These are phyloP conservation scores for Eutypella sp. DNA, from an alignment of 2,329 filamentous ascomycete genomes.

Conservation along the genomic window DNA sequence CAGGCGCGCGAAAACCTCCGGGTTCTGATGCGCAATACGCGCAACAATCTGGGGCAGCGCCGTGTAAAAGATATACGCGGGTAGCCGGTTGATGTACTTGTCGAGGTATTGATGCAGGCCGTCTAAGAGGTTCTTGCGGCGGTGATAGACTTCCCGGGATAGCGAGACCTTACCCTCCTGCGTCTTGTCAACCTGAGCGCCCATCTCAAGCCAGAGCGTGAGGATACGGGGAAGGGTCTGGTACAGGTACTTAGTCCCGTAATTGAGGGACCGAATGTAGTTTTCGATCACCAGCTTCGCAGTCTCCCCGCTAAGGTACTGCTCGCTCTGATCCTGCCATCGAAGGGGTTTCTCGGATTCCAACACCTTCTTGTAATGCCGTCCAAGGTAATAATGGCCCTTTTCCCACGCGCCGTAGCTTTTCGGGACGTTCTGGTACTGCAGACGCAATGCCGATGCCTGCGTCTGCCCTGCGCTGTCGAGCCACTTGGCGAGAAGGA, in stretches of 20 bases:
- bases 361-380: slow-evolving; percentile 93
- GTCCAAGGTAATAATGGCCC: slow-evolving; percentile 92
- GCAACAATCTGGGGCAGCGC: slow-evolving; percentile 89
- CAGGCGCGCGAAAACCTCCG: slow-evolving; percentile 70
- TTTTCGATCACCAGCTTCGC: slow-evolving; percentile 87
- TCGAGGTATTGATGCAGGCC: slow-evolving; percentile 69
- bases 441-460: slow-evolving; percentile 69
- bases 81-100: slow-evolving; percentile 70
- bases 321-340: slow-evolving; percentile 69
- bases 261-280: slow-evolving; percentile 79
- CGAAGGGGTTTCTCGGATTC: slow-evolving; percentile 81
- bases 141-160: slow-evolving; percentile 46
- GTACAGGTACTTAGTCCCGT: slow-evolving; percentile 92
- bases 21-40: slow-evolving; percentile 85
- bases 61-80: slow-evolving; percentile 74
- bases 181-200: slow-evolving; percentile 64
- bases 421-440: slow-evolving; percentile 78
- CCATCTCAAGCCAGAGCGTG: slow-evolving; percentile 92
- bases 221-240: slow-evolving; percentile 88
- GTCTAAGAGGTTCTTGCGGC: slow-evolving; percentile 61
- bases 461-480: slow-evolving; percentile 93
- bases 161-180: slow-evolving; percentile 50
- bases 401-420: slow-evolving; percentile 80
- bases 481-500: slow-evolving; percentile 94
- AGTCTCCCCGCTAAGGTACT: slow-evolving; percentile 74